Evolutionary conservation across 2,329 filamentous ascomycete species (phyloP).

Genomic region (Epichloe bromicola): DNA sequence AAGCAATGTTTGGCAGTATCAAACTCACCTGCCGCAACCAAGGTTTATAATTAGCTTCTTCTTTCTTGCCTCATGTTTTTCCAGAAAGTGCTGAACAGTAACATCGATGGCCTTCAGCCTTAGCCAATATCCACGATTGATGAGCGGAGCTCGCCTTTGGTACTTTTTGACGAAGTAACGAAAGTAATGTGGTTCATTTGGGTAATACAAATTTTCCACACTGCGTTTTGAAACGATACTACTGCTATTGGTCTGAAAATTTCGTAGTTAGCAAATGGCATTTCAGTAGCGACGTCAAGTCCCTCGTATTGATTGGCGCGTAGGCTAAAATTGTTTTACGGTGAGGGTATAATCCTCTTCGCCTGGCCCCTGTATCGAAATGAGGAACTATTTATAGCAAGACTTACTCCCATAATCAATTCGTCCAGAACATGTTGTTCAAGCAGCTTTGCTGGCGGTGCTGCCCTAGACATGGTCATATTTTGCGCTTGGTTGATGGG

Average conservation of each 20-base stretch:
- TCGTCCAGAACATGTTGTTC: conserved; percentile 30
- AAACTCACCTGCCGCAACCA: conserved; percentile 75
- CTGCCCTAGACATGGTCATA: background rate
- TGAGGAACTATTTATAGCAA: background rate
- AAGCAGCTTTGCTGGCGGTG: conserved; percentile 3
- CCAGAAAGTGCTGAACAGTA: conserved; percentile 61
- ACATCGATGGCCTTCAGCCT: conserved; percentile 72
- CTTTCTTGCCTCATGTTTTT: conserved; percentile 28
- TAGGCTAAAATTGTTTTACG: background rate
- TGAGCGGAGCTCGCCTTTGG: conserved; percentile 70
- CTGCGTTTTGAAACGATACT: conserved; percentile 88
- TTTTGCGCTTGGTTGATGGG: background rate
- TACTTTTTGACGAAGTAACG: conserved; percentile 79
- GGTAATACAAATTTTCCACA: conserved; percentile 78
- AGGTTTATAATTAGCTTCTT: conserved; percentile 72
- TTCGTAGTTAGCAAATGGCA: background rate
- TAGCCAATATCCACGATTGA: conserved; percentile 82
- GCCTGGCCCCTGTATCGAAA: background rate
- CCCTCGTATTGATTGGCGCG: background rate
- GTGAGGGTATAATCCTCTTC: background rate
- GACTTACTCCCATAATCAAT: conserved; percentile 41
- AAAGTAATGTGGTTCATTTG: conserved; percentile 68
- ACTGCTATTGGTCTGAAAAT: conserved; percentile 64
- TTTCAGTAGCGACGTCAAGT: background rate
- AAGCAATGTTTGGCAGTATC: background rate